Conservation (phyloP, 2,329 filamentous ascomycete species). For the Sphaerulina populicola region DNA sequence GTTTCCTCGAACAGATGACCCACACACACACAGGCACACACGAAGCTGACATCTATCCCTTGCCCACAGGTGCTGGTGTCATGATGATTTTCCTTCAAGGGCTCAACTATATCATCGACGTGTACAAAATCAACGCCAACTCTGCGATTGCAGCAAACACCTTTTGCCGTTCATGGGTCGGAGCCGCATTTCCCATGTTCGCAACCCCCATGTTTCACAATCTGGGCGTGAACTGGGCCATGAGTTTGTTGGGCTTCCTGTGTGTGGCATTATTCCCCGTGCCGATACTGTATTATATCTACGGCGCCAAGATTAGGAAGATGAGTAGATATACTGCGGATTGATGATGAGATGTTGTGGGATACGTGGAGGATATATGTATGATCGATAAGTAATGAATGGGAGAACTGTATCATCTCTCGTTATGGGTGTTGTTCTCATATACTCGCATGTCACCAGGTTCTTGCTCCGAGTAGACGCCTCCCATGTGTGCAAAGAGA, state of each 20-base stretch:
- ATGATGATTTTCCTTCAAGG: constrained; percentile 34
- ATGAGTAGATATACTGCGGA: constrained; percentile 14
- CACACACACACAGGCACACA: not conserved
- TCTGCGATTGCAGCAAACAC: constrained; percentile 33
- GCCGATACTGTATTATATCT: constrained; percentile 26
- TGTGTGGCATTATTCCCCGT: constrained; percentile 25
- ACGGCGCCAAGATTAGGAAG: constrained; percentile 24
- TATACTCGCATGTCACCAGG: no score
- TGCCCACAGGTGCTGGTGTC: constrained; percentile 23
- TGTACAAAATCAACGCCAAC: constrained; percentile 34
- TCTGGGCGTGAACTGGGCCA: constrained; percentile 30
- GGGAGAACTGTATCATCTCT: not conserved
- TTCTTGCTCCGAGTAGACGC: no score
- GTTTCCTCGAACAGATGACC: not conserved
- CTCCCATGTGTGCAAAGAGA: no score
- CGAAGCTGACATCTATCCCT: not conserved
- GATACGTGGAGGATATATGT: not conserved
- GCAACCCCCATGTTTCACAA: constrained; percentile 31
- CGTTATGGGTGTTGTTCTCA: not conserved
- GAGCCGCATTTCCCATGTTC: constrained; percentile 33
- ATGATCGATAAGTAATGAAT: no score
- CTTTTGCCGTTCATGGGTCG: constrained; percentile 27
- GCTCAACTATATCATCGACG: constrained; percentile 43
- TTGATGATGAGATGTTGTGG: not conserved
- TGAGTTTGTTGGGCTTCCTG: constrained; percentile 29